These are phyloP conservation scores for Basidiobolus heterosporus DNA, from an alignment of 371 early-diverging fungal species.

Conservation along the genomic window DNA sequence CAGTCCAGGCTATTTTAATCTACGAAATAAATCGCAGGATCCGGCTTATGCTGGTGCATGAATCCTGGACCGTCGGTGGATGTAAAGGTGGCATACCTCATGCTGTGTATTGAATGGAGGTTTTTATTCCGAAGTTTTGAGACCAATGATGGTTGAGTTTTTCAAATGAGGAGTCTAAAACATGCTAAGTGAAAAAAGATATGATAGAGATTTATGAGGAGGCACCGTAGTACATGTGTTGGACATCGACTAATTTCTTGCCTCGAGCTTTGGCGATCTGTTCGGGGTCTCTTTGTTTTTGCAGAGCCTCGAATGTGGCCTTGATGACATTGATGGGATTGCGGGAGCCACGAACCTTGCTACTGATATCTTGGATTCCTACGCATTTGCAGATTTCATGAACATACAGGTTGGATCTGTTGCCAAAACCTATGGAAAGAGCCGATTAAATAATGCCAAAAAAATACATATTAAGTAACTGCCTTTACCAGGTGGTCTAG, in stretches of 20 bases:
- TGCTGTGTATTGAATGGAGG: too few species aligned
- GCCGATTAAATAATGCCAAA: too few species aligned
- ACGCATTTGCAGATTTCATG: conserved; percentile 90
- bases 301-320: conserved; percentile 85
- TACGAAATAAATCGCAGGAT: too few species aligned
- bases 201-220: neutral
- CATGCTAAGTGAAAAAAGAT: neutral
- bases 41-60: too few species aligned
- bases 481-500: conserved; percentile 74
- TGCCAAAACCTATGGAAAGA: conserved; percentile 61
- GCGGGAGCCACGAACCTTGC: conserved; percentile 79
- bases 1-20: too few species aligned
- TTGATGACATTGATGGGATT: conserved; percentile 97
- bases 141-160: too few species aligned
- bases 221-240: conserved; percentile 57
- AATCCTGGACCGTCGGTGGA: too few species aligned
- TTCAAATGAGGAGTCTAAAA: too few species aligned
- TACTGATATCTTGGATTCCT: conserved; percentile 83
- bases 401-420: conserved; percentile 77
- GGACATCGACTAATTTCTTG: conserved; percentile 77
- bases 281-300: conserved; percentile 60
- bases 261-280: conserved; percentile 83
- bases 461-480: neutral
- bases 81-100: too few species aligned
- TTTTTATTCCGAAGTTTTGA: too few species aligned